These are phyloP conservation scores for Vinca minor DNA, from an alignment of 257 asterid species.

Conservation along the genomic window DNA sequence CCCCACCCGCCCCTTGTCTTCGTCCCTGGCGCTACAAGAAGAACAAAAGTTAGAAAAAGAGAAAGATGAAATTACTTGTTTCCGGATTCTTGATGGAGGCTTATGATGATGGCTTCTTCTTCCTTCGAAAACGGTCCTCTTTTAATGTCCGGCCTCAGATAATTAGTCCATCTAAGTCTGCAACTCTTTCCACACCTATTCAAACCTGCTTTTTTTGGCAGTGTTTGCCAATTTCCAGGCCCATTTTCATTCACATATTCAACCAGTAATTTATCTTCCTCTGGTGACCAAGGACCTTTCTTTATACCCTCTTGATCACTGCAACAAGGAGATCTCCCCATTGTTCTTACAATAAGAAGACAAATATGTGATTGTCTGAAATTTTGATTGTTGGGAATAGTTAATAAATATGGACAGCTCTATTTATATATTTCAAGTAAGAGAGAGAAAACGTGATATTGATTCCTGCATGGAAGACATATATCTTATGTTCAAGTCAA, in stretches of 20 bases:
- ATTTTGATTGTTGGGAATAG: background rate
- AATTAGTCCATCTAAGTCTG: constrained; percentile 36
- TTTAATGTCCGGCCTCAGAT: constrained; percentile 32
- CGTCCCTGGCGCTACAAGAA: no score
- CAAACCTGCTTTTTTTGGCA: constrained; percentile 24
- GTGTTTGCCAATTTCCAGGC: constrained; percentile 27
- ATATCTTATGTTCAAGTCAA: constrained; percentile 2
- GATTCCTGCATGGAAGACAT: constrained; percentile 8
- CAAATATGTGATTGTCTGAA: background rate
- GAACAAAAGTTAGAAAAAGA: background rate
- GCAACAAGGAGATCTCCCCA: constrained; percentile 24
- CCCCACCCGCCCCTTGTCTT: no score
- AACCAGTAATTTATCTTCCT: constrained; percentile 23
- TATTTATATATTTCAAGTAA: background rate
- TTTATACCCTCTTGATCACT: constrained; percentile 15
- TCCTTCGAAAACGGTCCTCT: constrained; percentile 27
- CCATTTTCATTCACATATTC: constrained; percentile 24
- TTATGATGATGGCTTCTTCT: constrained; percentile 25
- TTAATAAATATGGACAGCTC: no score
- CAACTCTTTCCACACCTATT: constrained; percentile 42
- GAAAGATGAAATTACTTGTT: constrained; percentile 24
- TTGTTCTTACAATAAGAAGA: background rate
- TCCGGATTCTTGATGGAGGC: constrained; percentile 25
- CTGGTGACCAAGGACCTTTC: constrained; percentile 36
- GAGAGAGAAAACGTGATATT: background rate